A percentile compares a stretch with the other conserved stretches of the same genome.
These are phyloP conservation scores for Colletotrichum sp. DNA, from an alignment of 2,329 filamentous ascomycete genomes.

Conservation along the genomic window DNA sequence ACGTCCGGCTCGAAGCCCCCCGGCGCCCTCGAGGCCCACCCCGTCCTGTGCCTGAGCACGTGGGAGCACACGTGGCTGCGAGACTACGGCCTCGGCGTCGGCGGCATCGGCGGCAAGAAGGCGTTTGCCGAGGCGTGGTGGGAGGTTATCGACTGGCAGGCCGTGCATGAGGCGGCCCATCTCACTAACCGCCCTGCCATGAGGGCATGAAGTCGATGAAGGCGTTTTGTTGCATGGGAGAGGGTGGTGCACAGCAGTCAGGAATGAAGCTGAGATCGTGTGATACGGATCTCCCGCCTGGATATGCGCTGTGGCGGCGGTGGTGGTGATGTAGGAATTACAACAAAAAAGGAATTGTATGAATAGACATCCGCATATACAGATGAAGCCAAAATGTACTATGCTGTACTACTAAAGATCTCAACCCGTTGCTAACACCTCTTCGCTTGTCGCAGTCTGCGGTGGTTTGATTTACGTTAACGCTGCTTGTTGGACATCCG, in stretches of 20 bases:
- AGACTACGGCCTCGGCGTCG: slow-evolving; percentile 70
- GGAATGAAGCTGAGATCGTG: not conserved
- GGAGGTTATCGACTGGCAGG: slow-evolving; percentile 84
- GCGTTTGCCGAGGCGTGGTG: slow-evolving; percentile 84
- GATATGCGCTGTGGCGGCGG: not conserved
- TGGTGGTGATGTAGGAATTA: not conserved
- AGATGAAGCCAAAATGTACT: slow-evolving; percentile 13
- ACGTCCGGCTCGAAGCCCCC: slow-evolving; percentile 52
- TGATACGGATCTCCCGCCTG: not conserved
- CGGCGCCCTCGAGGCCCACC: slow-evolving; percentile 72
- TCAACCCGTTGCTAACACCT: not conserved
- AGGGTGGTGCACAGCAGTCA: not conserved
- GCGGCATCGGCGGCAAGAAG: slow-evolving; percentile 74
- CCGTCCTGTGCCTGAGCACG: slow-evolving; percentile 89
- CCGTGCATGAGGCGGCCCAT: slow-evolving; percentile 56
- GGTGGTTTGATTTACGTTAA: too few species aligned
- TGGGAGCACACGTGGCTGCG: slow-evolving; percentile 95
- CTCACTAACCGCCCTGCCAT: slow-evolving; percentile 9
- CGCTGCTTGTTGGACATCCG: too few species aligned
- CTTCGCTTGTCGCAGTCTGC: too few species aligned
- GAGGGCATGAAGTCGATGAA: not conserved
- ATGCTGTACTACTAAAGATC: slow-evolving; percentile 13
- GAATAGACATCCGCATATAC: slow-evolving; percentile 20
- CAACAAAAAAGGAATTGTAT: slow-evolving; percentile 17
- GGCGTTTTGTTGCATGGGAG: not conserved